Conservation (phyloP, 345 rosid genomes). For the Rhodamnia argentea region DNA sequence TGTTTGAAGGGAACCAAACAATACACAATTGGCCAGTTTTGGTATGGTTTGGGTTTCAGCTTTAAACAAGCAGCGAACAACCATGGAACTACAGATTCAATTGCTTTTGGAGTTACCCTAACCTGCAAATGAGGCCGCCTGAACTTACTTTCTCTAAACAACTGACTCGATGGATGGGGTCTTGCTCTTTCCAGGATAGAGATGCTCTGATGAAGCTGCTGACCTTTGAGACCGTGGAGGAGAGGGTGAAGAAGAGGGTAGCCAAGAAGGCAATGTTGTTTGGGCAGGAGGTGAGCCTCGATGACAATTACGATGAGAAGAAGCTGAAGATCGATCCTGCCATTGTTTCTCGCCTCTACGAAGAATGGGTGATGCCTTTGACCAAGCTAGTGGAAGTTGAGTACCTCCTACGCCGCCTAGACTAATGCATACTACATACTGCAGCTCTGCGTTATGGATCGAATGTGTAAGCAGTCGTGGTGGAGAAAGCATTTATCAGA, state of each 20-base stretch:
- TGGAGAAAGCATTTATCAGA: neutral
- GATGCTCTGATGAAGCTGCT: constrained; percentile 59
- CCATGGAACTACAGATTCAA: neutral
- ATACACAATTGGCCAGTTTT: neutral
- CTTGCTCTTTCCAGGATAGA: constrained; percentile 34
- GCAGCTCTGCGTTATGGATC: neutral
- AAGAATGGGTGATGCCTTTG: constrained; percentile 78
- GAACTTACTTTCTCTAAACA: neutral
- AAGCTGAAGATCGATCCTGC: constrained; percentile 59
- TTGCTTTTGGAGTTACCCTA: neutral
- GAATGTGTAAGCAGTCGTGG: neutral
- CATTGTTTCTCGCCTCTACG: constrained; percentile 52
- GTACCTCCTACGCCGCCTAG: constrained; percentile 75
- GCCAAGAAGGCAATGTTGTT: constrained; percentile 62
- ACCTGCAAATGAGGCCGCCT: neutral
- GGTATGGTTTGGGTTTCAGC: neutral
- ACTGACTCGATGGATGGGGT: neutral
- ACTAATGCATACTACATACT: constrained; percentile 16
- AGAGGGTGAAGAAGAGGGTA: constrained; percentile 75
- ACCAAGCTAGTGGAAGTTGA: constrained; percentile 73
- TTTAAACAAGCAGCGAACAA: neutral
- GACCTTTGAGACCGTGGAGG: constrained; percentile 63
- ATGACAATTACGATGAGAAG: neutral
- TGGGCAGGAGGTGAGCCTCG: constrained; percentile 47
- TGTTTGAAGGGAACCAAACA: neutral